Conservation (phyloP, 2,329 filamentous ascomycete genomes). For the Beauveria medogensis region DNA sequence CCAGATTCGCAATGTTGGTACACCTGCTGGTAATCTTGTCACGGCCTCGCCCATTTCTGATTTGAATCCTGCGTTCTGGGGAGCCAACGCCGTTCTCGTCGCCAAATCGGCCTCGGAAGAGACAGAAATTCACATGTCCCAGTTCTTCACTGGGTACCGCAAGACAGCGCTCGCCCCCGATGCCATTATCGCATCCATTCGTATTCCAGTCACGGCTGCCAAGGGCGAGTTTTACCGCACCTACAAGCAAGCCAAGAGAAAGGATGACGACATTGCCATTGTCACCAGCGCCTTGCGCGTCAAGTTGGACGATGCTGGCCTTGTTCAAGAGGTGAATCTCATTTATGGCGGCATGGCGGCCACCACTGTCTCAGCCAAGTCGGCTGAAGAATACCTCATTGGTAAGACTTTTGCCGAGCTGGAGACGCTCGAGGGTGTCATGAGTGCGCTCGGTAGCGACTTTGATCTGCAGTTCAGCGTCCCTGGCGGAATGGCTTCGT, state of each 20-base stretch:
- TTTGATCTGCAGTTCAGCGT: conserved; percentile 87
- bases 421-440: conserved; percentile 77
- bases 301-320: conserved; percentile 57
- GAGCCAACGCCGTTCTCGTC: conserved; percentile 71
- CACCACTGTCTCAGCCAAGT: conserved; percentile 78
- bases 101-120: conserved; percentile 68
- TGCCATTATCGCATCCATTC: conserved; percentile 76
- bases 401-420: conserved; percentile 76
- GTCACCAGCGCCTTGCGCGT: conserved; percentile 82
- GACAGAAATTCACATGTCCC: conserved; percentile 79
- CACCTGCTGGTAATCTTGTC: conserved; percentile 85
- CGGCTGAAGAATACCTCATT: conserved; percentile 62
- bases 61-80: conserved; percentile 88
- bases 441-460: conserved; percentile 81
- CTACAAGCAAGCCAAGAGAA: conserved; percentile 94
- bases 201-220: conserved; percentile 68
- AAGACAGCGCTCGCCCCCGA: conserved; percentile 72
- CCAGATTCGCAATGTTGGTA: conserved; percentile 96
- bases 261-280: conserved; percentile 97
- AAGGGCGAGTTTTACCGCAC: conserved; percentile 79
- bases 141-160: conserved; percentile 90
- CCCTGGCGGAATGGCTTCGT: conserved; percentile 95
- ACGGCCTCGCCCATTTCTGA: conserved; percentile 96
- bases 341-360: conserved; percentile 96
- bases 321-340: conserved; percentile 67